Evolutionary conservation across 306 rosid genomes (phyloP), one percentile per base, ranked within the genome.

Genomic region (Rosa chinensis): DNA sequence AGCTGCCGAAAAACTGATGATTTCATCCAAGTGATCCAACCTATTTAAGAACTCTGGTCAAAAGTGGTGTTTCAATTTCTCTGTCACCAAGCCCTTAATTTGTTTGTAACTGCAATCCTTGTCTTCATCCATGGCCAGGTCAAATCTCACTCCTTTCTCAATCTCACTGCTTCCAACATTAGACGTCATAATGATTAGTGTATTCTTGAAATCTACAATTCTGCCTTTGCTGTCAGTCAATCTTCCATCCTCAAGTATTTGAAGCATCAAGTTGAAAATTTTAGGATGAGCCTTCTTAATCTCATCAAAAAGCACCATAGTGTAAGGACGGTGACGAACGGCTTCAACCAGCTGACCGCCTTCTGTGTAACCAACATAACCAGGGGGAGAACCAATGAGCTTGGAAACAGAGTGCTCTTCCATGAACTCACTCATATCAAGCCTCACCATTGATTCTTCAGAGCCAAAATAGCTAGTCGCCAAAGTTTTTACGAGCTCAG

Each of bases 391-490:
- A 66, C 98, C 98, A 43, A 94, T 94, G 44, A 94, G 97, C 81
- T 94, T 90, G 10, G 98, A 94, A 28, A 92, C 98, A 0, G 98
- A 89, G 81, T 90, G 97, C 64, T 91, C 84, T 78, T 94, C 98
- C 98, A 90, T 94, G 63, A 94, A 94, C 75, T 94, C 98, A 84
- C 97, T 92, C 98, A 94, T 94, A 69, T 94, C 98, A 70, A 94
- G 97, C 49, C 96, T 87, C 77, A 94, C 88, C 97, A 94, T 94
- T 83, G 98, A 94, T 72, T 94, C 94, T 83, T 92, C 94, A 17
- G 98, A 94, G 63, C 97, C 98, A 74, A 88, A 92, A 81, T 94
- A 94, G 90, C 90, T 89, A 37, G 97, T 79, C 78, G 97, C 98
- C 89, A 92, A 78, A 23, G 98, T 81, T 80, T 94, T 94, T 16